phyloP scores from a whole-genome alignment of 2,329 filamentous ascomycete species.

The Sporothrix euskadiensis region DNA sequence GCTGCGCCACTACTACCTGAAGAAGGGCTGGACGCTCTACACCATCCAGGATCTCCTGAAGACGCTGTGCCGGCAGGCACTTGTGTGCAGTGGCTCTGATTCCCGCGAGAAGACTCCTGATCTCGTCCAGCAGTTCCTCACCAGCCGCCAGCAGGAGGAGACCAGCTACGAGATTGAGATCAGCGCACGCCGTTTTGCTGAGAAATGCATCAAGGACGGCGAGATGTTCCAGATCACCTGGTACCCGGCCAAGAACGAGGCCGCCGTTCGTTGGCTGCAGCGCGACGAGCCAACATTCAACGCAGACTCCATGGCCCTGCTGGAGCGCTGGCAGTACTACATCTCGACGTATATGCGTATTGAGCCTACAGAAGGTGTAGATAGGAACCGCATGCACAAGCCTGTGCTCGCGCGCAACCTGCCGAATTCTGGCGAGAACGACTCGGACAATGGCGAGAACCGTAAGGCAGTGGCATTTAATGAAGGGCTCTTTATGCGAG shows the following conservation, averaged over 20 bases:
- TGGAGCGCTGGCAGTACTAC: conserved; percentile 90
- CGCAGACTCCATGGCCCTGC: conserved; percentile 81
- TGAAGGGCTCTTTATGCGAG: conserved; percentile 69
- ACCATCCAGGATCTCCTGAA: conserved; percentile 86
- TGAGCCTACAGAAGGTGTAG: conserved; percentile 81
- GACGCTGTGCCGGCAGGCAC: conserved; percentile 75
- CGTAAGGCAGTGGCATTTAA: conserved; percentile 62
- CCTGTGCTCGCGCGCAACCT: conserved; percentile 72
- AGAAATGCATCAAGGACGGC: conserved; percentile 88
- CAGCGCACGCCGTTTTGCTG: conserved; percentile 84
- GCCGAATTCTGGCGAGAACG: conserved; percentile 60
- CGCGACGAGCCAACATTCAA: conserved; percentile 77
- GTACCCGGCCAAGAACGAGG: conserved; percentile 68
- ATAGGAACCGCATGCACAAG: conserved; percentile 64
- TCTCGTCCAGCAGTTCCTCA: conserved; percentile 82
- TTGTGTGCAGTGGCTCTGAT: conserved; percentile 81
- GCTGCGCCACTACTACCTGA: conserved; percentile 86
- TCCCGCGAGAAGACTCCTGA: conserved; percentile 92
- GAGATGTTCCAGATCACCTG: conserved; percentile 89
- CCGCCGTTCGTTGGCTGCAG: conserved; percentile 70
- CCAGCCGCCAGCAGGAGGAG: conserved; percentile 76
- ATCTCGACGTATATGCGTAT: conserved; percentile 87
- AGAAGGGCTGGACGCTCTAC: conserved; percentile 90
- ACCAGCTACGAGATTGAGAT: conserved; percentile 90
- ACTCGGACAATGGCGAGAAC: conserved; percentile 63